Evolutionary conservation across 805 yeast genomes (phyloP), one percentile per base, ranked within the genome.

Genomic region (Candida takata): DNA sequence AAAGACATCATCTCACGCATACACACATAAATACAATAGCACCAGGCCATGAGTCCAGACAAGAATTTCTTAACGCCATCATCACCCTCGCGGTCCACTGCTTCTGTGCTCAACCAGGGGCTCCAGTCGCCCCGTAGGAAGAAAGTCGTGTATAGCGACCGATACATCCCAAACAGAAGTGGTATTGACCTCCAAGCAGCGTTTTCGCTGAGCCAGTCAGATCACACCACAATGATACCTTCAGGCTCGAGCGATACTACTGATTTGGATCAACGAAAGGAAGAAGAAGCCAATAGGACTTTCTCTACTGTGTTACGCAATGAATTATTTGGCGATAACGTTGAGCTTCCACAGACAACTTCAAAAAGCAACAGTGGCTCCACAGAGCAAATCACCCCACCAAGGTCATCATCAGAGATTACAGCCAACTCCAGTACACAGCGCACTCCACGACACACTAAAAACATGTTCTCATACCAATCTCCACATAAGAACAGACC

Each of bases 131-230:
- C 58, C 4, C 40, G 55, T 12, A 41, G 54, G 17, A 48, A 49
- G 40, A 69, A 69, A 37, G 58, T 72, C 3, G 65, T 74, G 1
- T 84, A 82, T 59, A 78, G 84, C 43, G 98, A 88, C 58, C 65
- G 97, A 37, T 86, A 77, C 57, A 84, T 92, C 19, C 98, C 98
- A 5, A 77, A 74, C 41, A 62, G 98, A 33, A 78, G 84, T 2
- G 95, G 95, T 1, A 73, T 86, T 18, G 94, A 86, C 50, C 63
- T 90, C 12, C 92, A 85, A 51, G 86, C 96, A 0, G 95, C 95
- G 6, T 50, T 48, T 40, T 48, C 49, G 31, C 37, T 45, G 36
- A 42, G 44, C 31, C 44, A 43, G 32, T 44, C 40, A 17, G 51
- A 47, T 13, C 12, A 29, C 2, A 34, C 34, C 8, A 32, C 44